Conservation (phyloP, 306 rosid species). For the Canavalia ensiformis region DNA sequence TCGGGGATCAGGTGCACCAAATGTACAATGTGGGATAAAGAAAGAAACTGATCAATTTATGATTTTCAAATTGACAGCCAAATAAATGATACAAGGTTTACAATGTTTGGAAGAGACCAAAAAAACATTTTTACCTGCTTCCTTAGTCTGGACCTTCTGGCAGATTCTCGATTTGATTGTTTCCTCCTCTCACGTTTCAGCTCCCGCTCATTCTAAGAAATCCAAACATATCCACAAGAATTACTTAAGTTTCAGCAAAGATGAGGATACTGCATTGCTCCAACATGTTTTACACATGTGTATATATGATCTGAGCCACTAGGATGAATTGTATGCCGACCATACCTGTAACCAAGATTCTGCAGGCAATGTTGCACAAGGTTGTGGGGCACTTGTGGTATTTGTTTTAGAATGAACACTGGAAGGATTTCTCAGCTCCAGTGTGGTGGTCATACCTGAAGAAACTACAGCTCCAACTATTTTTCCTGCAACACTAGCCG, state of each 20-base stretch:
- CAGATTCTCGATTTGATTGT: conserved; percentile 97
- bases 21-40: neutral
- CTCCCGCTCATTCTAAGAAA: conserved; percentile 81
- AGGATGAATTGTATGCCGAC: conserved; percentile 29
- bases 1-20: neutral
- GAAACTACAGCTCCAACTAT: conserved; percentile 65
- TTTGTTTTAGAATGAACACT: conserved; percentile 47
- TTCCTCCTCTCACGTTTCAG: conserved; percentile 90
- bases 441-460: conserved; percentile 61
- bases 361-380: conserved; percentile 70
- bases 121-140: conserved; percentile 76
- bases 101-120: neutral
- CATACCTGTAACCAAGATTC: conserved; percentile 80
- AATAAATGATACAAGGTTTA: neutral
- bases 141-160: conserved; percentile 94
- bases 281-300: neutral
- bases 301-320: neutral
- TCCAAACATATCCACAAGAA: conserved; percentile 41
- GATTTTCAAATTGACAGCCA: neutral
- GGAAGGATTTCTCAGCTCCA: conserved; percentile 75
- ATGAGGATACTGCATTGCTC: conserved; percentile 15
- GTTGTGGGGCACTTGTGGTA: conserved; percentile 51
- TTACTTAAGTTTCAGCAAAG: conserved; percentile 20
- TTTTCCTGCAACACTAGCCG: conserved; percentile 55
- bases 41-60: conserved; percentile 28